phyloP scores from a whole-genome alignment of 2,329 filamentous ascomycete genomes.

The Fusarium dlaminii region DNA sequence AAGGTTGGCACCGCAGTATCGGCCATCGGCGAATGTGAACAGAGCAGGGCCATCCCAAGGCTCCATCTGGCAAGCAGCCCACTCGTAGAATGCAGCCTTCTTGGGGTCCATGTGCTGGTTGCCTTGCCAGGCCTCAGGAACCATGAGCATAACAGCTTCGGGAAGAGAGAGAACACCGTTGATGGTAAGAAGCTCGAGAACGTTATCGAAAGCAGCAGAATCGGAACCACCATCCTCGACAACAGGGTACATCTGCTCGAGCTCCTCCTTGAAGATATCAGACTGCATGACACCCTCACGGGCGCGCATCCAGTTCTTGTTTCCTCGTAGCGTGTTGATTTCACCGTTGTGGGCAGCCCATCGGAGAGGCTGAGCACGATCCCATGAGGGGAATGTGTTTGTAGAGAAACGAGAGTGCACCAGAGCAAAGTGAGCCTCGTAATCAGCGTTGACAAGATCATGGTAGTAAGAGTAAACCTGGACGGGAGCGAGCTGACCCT shows the following conservation, averaged over 20 bases:
- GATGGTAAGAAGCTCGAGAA: slow-evolving; percentile 91
- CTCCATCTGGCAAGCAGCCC: slow-evolving; percentile 99
- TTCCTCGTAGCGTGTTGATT: slow-evolving; percentile 96
- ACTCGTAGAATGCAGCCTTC: slow-evolving; percentile 98
- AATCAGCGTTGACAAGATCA: slow-evolving; percentile 95
- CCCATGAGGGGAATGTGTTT: slow-evolving; percentile 98
- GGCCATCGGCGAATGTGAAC: slow-evolving; percentile 96
- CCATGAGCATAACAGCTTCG: slow-evolving; percentile 98
- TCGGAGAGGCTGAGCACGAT: slow-evolving; percentile 92
- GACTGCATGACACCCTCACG: slow-evolving; percentile 95
- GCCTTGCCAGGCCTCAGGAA: slow-evolving; percentile 97
- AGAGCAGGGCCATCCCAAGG: slow-evolving; percentile 97
- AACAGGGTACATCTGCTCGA: slow-evolving; percentile 90
- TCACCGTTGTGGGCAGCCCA: slow-evolving; percentile 99
- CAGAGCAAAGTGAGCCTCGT: slow-evolving; percentile 95
- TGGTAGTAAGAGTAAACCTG: slow-evolving; percentile 99
- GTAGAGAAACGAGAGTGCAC: slow-evolving; percentile 98
- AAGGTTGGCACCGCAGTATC: slow-evolving; percentile 96
- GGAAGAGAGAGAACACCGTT: slow-evolving; percentile 95
- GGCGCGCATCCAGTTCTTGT: slow-evolving; percentile 99
- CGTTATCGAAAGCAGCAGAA: slow-evolving; percentile 97
- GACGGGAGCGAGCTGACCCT: slow-evolving; percentile 91
- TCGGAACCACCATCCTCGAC: slow-evolving; percentile 97
- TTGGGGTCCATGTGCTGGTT: slow-evolving; percentile 91
- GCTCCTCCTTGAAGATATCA: slow-evolving; percentile 89